These are phyloP conservation scores for Fusarium equiseti DNA, from an alignment of 2,329 filamentous ascomycete genomes.

Conservation along the genomic window DNA sequence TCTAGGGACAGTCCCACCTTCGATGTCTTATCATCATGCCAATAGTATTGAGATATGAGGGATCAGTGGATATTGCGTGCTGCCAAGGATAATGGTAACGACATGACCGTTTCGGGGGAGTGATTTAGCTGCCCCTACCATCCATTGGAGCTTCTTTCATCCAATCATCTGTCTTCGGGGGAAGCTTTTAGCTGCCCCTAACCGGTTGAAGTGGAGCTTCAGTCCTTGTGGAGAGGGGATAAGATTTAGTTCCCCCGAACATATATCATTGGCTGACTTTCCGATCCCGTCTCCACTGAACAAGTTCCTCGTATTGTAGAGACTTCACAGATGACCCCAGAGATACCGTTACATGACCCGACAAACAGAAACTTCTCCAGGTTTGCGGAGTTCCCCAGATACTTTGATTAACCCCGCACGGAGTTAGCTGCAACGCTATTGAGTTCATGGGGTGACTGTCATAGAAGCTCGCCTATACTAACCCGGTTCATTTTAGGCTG, in stretches of 20 bases:
- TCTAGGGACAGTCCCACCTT: too few relatives aligned
- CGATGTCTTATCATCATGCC: background rate
- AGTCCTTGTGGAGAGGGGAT: background rate
- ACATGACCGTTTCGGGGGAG: background rate
- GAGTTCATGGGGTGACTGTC: constrained; percentile 7
- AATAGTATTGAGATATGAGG: background rate
- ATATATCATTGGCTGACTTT: constrained; percentile 12
- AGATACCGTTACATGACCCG: background rate
- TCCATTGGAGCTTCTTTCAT: accelerated
- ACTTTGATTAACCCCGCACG: background rate
- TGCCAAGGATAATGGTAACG: background rate
- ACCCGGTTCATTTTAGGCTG: background rate
- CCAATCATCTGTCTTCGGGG: background rate
- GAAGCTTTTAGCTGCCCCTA: constrained; percentile 6
- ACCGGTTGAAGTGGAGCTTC: background rate
- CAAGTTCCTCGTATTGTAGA: background rate
- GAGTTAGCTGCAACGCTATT: constrained; percentile 4
- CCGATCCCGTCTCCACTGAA: accelerated
- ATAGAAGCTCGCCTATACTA: constrained; percentile 1
- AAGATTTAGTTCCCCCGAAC: constrained; percentile 43
- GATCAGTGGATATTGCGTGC: background rate
- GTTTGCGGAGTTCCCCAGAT: constrained; percentile 18
- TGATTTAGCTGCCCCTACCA: background rate
- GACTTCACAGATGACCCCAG: background rate
- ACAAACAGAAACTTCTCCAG: background rate